phyloP scores from a whole-genome alignment of 1,284 basidiomycete species.

The Fomitopsis betulina region DNA sequence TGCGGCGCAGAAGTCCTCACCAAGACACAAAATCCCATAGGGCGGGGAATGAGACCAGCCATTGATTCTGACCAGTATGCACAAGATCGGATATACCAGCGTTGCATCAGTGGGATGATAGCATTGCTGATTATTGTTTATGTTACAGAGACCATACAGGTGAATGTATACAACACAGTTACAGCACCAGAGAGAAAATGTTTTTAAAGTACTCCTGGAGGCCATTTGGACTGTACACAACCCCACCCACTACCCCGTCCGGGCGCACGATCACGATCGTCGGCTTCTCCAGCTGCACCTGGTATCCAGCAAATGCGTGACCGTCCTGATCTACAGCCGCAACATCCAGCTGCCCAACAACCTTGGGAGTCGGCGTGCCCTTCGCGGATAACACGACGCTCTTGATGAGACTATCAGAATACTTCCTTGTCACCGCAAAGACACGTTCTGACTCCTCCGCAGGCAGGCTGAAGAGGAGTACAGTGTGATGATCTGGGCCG shows the following conservation, averaged over 20 bases:
- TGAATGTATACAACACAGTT: too few relatives aligned
- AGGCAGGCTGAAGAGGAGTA: constrained; percentile 19
- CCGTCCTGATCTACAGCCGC: constrained; percentile 13
- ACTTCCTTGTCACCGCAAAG: constrained; percentile 16
- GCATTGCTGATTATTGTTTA: too few relatives aligned
- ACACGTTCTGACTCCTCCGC: neutral
- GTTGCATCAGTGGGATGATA: too few relatives aligned
- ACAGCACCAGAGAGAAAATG: neutral
- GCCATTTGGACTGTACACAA: constrained; percentile 26
- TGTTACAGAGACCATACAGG: too few relatives aligned
- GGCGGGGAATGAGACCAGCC: too few relatives aligned
- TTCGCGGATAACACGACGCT: neutral
- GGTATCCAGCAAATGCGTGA: constrained; percentile 19
- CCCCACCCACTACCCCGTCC: constrained; percentile 33
- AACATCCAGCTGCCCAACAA: neutral
- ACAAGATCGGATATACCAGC: too few relatives aligned
- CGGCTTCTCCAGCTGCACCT: constrained; percentile 8
- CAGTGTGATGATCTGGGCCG: constrained; percentile 19
- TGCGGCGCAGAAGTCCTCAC: too few relatives aligned
- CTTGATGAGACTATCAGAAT: neutral
- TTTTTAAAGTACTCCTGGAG: constrained; percentile 24
- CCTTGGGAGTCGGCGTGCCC: neutral
- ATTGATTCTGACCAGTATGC: too few relatives aligned
- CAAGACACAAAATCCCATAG: too few relatives aligned
- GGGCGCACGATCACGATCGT: constrained; percentile 28